These are phyloP conservation scores for Suhomyces prunicola DNA, from an alignment of 805 yeast genomes.

Conservation along the genomic window DNA sequence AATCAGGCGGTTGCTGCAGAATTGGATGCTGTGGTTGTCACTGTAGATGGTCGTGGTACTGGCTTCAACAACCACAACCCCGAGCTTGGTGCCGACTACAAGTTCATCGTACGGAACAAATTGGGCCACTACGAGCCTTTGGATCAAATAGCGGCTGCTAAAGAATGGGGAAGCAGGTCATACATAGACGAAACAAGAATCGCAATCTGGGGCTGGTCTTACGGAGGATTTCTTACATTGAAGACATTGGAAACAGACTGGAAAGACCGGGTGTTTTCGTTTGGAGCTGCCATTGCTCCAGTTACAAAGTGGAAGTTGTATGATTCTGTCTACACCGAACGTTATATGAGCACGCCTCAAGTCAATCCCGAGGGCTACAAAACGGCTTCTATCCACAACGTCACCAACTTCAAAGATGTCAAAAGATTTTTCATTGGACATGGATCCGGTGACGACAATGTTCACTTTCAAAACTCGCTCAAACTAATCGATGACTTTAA, in stretches of 20 bases:
- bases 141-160: slow-evolving; percentile 87
- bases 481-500: slow-evolving; percentile 61
- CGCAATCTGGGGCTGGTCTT: slow-evolving; percentile 88
- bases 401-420: slow-evolving; percentile 45
- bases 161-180: slow-evolving; percentile 54
- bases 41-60: slow-evolving; percentile 97
- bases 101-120: slow-evolving; percentile 75
- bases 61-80: slow-evolving; percentile 68
- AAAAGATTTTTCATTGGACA: slow-evolving; percentile 67
- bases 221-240: slow-evolving; percentile 76
- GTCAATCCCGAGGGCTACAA: slow-evolving; percentile 49
- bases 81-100: slow-evolving; percentile 52
- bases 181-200: slow-evolving; percentile 61
- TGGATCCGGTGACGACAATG: slow-evolving; percentile 85
- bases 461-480: slow-evolving; percentile 69
- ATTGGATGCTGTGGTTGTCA: slow-evolving; percentile 79
- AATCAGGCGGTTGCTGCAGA: slow-evolving; percentile 76
- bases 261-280: slow-evolving; percentile 57
- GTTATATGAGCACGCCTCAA: slow-evolving; percentile 62
- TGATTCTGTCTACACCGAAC: slow-evolving; percentile 76
- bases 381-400: slow-evolving; percentile 41
- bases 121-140: slow-evolving; percentile 78
- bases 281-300: slow-evolving; percentile 82
- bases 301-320: slow-evolving; percentile 76
- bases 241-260: slow-evolving; percentile 69